Evolutionary conservation across 306 rosid species (phyloP).

Genomic region (Casuarina cunninghamiana): DNA sequence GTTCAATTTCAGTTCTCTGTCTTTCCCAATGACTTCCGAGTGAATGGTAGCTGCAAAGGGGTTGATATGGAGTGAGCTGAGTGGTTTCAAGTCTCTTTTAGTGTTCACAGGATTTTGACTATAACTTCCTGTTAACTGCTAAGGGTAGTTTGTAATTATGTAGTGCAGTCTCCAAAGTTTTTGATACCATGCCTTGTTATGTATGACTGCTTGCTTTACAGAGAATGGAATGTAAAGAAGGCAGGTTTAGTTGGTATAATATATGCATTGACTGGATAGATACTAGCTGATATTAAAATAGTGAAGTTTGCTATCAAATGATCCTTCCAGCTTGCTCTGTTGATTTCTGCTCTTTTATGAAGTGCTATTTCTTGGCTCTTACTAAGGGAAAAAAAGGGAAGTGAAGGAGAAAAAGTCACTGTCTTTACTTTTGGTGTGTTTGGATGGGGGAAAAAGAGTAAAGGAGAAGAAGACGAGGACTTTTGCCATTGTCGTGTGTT

Average conservation of each 20-base stretch:
- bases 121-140: slow-evolving; percentile 13
- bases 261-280: slow-evolving; percentile 13
- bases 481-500: too few relatives aligned
- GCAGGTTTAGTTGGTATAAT: slow-evolving; percentile 5
- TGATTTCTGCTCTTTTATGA: neutral
- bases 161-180: slow-evolving; percentile 18
- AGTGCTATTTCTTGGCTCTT: too few relatives aligned
- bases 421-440: too few relatives aligned
- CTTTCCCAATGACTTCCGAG: slow-evolving; percentile 6
- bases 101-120: slow-evolving; percentile 23
- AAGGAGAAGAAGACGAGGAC: too few relatives aligned
- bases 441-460: too few relatives aligned
- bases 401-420: too few relatives aligned
- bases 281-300: slow-evolving; percentile 1
- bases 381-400: too few relatives aligned
- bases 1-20: slow-evolving; percentile 12
- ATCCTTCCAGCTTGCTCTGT: neutral
- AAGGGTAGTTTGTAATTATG: slow-evolving; percentile 33
- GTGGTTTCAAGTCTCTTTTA: slow-evolving; percentile 8
- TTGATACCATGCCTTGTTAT: slow-evolving; percentile 18
- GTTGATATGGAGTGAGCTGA: slow-evolving; percentile 21
- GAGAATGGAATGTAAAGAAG: neutral
- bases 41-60: slow-evolving; percentile 16
- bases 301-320: neutral
- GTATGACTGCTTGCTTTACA: slow-evolving; percentile 11